phyloP scores from a whole-genome alignment of 2,329 filamentous ascomycete species.

The Alternaria brassicicola region DNA sequence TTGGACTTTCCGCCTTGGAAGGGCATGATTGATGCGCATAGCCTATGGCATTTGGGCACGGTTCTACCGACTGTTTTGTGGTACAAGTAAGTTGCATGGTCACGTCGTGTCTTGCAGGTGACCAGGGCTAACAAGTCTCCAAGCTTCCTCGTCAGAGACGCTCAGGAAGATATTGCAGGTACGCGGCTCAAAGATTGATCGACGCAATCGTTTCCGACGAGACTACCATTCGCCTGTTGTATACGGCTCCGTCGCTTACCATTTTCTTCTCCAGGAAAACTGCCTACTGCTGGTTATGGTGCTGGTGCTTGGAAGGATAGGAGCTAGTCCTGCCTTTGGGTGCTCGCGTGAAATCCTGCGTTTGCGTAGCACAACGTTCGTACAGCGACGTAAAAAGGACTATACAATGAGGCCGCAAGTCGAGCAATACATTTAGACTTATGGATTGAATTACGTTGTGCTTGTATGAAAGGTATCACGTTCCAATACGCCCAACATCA shows the following conservation, averaged over 20 bases:
- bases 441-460: neutral
- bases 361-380: neutral
- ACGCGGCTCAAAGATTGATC: slow-evolving; percentile 71
- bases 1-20: slow-evolving; percentile 88
- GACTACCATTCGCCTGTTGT: slow-evolving; percentile 4
- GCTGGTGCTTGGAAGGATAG: slow-evolving; percentile 12
- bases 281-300: slow-evolving; percentile 12
- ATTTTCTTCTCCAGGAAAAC: slow-evolving; percentile 25
- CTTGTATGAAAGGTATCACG: neutral
- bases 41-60: slow-evolving; percentile 93
- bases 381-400: neutral
- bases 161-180: slow-evolving; percentile 78
- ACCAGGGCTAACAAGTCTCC: slow-evolving; percentile 18
- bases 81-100: slow-evolving; percentile 77
- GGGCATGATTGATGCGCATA: slow-evolving; percentile 89
- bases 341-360: neutral
- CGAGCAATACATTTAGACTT: neutral
- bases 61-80: slow-evolving; percentile 86
- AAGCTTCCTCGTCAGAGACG: slow-evolving; percentile 87
- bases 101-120: neutral
- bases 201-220: slow-evolving; percentile 3
- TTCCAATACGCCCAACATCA: neutral
- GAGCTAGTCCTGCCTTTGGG: neutral
- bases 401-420: neutral
- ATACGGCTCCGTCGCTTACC: slow-evolving; percentile 27